These are phyloP conservation scores for Nidularia sp. DNA, from an alignment of 768 basidiomycete genomes.

Conservation along the genomic window DNA sequence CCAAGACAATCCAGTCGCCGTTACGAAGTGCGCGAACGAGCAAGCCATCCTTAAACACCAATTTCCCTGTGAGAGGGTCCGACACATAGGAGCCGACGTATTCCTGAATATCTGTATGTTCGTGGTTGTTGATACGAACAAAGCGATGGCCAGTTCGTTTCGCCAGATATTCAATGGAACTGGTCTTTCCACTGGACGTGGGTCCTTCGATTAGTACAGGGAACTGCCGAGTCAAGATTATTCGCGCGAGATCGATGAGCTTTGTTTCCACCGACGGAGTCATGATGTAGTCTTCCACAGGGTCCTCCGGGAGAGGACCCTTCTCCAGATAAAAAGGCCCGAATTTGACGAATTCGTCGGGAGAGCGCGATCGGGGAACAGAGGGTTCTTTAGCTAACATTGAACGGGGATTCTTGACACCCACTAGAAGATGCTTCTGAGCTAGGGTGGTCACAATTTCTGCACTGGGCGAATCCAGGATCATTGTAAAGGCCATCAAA, in stretches of 20 bases:
- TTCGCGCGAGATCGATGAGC: slow-evolving; percentile 90
- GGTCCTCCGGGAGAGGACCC: slow-evolving; percentile 63
- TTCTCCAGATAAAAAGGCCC: slow-evolving; percentile 89
- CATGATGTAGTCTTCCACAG: slow-evolving; percentile 82
- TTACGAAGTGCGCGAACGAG: slow-evolving; percentile 86
- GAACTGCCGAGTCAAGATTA: slow-evolving; percentile 82
- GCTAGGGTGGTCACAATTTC: slow-evolving; percentile 63
- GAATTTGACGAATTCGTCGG: slow-evolving; percentile 70
- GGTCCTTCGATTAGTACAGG: slow-evolving; percentile 98
- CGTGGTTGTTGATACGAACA: slow-evolving; percentile 98
- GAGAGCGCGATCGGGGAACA: slow-evolving; percentile 38
- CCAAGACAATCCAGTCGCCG: slow-evolving; percentile 97
- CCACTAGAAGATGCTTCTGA: slow-evolving; percentile 72
- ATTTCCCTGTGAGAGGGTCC: slow-evolving; percentile 87
- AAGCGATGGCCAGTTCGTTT: slow-evolving; percentile 90
- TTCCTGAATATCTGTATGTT: slow-evolving; percentile 99
- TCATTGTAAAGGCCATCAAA: slow-evolving; percentile 97
- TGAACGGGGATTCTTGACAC: slow-evolving; percentile 77
- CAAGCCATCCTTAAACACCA: slow-evolving; percentile 92
- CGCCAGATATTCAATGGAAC: slow-evolving; percentile 93
- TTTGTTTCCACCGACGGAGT: slow-evolving; percentile 95
- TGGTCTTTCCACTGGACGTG: slow-evolving; percentile 96
- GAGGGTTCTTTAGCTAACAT: slow-evolving; percentile 67
- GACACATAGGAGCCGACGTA: slow-evolving; percentile 97
- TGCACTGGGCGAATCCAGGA: slow-evolving; percentile 71